Conservation (phyloP, 1,284 basidiomycete species). For the Tetrapyrgos nigripes region DNA sequence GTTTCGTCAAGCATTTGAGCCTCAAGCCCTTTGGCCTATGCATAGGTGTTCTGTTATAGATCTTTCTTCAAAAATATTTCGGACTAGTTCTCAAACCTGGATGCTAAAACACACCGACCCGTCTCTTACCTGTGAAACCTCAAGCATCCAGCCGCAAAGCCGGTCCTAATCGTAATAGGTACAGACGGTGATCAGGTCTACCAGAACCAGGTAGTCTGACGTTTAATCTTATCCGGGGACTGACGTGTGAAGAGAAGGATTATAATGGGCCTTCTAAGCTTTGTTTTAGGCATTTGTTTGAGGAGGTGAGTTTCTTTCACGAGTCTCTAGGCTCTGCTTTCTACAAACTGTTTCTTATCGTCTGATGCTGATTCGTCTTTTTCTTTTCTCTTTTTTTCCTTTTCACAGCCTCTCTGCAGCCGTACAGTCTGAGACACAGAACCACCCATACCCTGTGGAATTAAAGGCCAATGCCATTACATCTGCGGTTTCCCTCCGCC, state of each 20-base stretch:
- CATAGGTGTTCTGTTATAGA: too few relatives aligned
- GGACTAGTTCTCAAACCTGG: too few relatives aligned
- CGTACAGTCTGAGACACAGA: conserved; percentile 57
- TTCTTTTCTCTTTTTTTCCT: background rate
- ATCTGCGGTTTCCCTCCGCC: conserved; percentile 79
- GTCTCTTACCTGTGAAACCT: conserved; percentile 1
- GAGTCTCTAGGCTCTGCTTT: too few relatives aligned
- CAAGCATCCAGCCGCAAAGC: too few relatives aligned
- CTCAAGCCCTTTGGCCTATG: too few relatives aligned
- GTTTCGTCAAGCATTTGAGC: too few relatives aligned
- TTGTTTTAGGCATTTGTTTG: conserved; percentile 87
- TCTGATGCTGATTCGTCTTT: background rate
- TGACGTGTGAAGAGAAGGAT: conserved; percentile 79
- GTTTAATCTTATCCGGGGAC: conserved; percentile 65
- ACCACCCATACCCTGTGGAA: conserved; percentile 74
- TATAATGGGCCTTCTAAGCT: conserved; percentile 83
- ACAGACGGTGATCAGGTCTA: background rate
- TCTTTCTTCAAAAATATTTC: too few relatives aligned
- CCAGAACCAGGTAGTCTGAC: conserved; percentile 56
- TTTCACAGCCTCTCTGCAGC: conserved; percentile 57
- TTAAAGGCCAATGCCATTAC: conserved; percentile 75
- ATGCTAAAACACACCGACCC: too few relatives aligned
- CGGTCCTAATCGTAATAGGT: background rate
- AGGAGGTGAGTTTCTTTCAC: conserved; percentile 67
- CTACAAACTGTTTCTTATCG: too few relatives aligned